Conservation (phyloP, 495 filamentous ascomycete species). For the Aspergillus sclerotioniger region DNA sequence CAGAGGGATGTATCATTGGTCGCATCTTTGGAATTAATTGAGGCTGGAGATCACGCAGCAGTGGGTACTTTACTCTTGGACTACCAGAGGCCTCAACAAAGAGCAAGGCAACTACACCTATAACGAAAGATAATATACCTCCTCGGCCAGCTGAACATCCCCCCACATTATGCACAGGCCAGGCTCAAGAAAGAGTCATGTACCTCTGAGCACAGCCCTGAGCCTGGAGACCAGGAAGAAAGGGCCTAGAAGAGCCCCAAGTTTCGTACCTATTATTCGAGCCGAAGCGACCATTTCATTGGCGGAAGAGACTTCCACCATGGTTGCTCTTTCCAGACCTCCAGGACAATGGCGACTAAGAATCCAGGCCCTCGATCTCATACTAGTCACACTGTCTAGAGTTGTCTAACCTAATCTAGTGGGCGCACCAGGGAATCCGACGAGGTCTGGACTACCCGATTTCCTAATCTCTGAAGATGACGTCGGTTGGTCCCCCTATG, state of each 20-base stretch:
- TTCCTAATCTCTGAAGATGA: not conserved
- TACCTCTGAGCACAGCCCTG: not conserved
- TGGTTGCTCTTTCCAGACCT: not conserved
- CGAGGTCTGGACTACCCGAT: not conserved
- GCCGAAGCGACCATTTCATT: not conserved
- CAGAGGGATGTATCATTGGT: too few species aligned
- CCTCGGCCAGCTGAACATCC: too few species aligned
- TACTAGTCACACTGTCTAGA: not conserved
- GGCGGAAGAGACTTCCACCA: not conserved
- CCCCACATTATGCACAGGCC: too few species aligned
- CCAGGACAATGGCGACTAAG: too few species aligned
- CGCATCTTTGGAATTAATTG: too few species aligned
- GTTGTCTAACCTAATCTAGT: too few species aligned
- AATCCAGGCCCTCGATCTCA: not conserved
- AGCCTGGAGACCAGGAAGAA: not conserved
- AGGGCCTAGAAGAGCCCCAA: not conserved
- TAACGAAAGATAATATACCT: too few species aligned
- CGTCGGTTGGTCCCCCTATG: not conserved
- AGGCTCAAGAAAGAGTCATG: not conserved
- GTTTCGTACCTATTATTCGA: not conserved
- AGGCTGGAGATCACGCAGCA: too few species aligned
- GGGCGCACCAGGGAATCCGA: not conserved
- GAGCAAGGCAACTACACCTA: too few species aligned
- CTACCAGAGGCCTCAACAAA: too few species aligned
- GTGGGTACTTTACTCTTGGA: too few species aligned